Conservation (phyloP, 345 rosid species). For the Acer saccharum region DNA sequence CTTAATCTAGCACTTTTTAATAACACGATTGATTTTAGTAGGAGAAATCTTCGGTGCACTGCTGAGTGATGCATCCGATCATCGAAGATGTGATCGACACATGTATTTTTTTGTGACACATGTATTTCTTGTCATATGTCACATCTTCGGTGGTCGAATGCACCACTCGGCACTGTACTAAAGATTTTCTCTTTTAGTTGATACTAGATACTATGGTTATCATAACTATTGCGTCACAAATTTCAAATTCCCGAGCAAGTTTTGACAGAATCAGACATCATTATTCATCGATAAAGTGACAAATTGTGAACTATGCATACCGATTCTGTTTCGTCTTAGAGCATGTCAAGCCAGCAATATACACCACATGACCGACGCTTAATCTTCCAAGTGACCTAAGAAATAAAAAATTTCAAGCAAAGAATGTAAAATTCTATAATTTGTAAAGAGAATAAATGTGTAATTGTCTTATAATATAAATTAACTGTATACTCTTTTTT, state of each 20-base stretch:
- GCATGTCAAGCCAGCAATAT: conserved; percentile 80
- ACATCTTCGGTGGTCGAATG: too few relatives aligned
- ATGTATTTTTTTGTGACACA: too few relatives aligned
- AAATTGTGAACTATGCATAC: conserved; percentile 36
- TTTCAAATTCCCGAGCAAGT: not conserved
- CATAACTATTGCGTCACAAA: not conserved
- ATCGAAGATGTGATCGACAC: too few relatives aligned
- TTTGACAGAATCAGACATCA: conserved; percentile 4
- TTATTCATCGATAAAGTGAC: not conserved
- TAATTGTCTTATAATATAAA: not conserved
- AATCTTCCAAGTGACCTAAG: conserved; percentile 87
- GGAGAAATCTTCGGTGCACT: too few relatives aligned
- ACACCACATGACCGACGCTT: conserved; percentile 72
- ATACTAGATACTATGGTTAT: not conserved
- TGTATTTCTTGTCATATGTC: too few relatives aligned
- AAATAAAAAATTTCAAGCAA: conserved; percentile 5
- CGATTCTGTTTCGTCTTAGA: conserved; percentile 43
- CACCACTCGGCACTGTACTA: too few relatives aligned
- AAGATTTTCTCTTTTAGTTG: not conserved
- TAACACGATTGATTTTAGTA: not conserved
- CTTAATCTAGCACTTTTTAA: too few relatives aligned
- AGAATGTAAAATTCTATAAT: not conserved
- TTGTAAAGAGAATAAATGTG: not conserved
- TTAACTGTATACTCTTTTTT: not conserved
- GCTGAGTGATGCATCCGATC: too few relatives aligned